phyloP scores from a whole-genome alignment of 371 early-diverging fungal species.

The Amoeboaphelidium protococcarum region DNA sequence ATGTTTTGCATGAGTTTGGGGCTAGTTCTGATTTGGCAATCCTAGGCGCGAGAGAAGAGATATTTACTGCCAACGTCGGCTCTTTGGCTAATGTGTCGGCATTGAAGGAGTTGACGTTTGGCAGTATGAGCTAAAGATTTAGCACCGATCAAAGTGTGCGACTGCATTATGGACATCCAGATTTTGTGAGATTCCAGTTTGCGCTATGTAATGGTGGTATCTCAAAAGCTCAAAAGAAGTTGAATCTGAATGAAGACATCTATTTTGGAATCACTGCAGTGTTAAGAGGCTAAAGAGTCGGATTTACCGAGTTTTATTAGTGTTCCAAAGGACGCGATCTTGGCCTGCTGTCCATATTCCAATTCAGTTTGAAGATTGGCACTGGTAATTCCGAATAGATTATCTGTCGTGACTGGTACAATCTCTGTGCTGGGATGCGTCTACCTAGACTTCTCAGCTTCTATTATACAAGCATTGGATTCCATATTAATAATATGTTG shows the following conservation, averaged over 20 bases:
- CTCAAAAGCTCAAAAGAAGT: slow-evolving; percentile 67
- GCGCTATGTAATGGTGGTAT: slow-evolving; percentile 29
- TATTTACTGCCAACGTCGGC: slow-evolving; percentile 66
- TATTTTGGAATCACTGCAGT: slow-evolving; percentile 75
- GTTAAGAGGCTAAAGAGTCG: slow-evolving; percentile 56
- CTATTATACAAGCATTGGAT: slow-evolving; percentile 67
- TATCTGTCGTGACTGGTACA: slow-evolving; percentile 64
- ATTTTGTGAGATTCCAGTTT: slow-evolving; percentile 61
- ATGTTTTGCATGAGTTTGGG: slow-evolving; percentile 62
- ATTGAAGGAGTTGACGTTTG: slow-evolving; percentile 68
- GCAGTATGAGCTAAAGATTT: slow-evolving; percentile 59
- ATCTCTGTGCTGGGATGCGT: slow-evolving; percentile 53
- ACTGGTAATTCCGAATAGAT: slow-evolving; percentile 82
- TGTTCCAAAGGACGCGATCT: slow-evolving; percentile 79
- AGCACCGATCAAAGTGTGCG: slow-evolving; percentile 28
- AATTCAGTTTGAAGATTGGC: slow-evolving; percentile 69
- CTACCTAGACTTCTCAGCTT: slow-evolving; percentile 63
- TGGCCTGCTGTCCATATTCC: slow-evolving; percentile 40
- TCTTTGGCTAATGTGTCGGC: slow-evolving; percentile 70
- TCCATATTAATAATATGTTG: slow-evolving; percentile 71
- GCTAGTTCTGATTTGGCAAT: slow-evolving; percentile 47
- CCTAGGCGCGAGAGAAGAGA: slow-evolving; percentile 69
- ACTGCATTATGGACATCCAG: slow-evolving; percentile 72
- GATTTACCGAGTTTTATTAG: slow-evolving; percentile 72
- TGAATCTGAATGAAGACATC: slow-evolving; percentile 77